Evolutionary conservation across 1,284 basidiomycete species (phyloP).

Genomic region (Cryptococcus sp.): DNA sequence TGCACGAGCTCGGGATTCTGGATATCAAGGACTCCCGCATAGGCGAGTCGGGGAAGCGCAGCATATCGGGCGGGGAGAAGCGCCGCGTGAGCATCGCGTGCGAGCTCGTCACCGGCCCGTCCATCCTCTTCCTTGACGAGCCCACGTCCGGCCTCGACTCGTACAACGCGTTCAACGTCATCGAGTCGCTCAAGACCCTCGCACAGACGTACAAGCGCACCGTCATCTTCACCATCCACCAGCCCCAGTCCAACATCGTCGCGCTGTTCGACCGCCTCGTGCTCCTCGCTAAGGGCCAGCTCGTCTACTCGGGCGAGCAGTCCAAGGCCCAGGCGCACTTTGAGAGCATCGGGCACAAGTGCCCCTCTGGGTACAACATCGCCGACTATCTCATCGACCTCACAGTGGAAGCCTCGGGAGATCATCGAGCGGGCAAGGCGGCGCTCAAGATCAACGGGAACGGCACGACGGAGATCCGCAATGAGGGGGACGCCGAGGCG

Average conservation of each 20-base stretch:
- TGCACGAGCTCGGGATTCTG: constrained; percentile 91
- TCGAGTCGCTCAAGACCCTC: constrained; percentile 80
- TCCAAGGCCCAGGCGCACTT: constrained; percentile 76
- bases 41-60: constrained; percentile 72
- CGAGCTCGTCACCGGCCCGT: constrained; percentile 92
- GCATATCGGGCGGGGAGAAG: constrained; percentile 95
- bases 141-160: constrained; percentile 93
- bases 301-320: constrained; percentile 78
- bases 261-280: constrained; percentile 89
- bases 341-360: constrained; percentile 69
- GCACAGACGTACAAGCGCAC: constrained; percentile 90
- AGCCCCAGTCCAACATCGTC: constrained; percentile 97
- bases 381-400: constrained; percentile 92
- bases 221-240: constrained; percentile 95
- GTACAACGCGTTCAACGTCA: constrained; percentile 91
- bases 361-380: constrained; percentile 94
- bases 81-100: constrained; percentile 95
- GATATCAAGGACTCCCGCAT: constrained; percentile 87
- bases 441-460: constrained; percentile 22
- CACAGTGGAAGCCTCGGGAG: constrained; percentile 67
- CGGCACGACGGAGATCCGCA: neutral
- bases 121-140: constrained; percentile 93
- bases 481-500: neutral
- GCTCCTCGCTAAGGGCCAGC: constrained; percentile 75
- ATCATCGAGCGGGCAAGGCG: constrained; percentile 37